phyloP scores from a whole-genome alignment of 345 rosid genomes.

The Bretschneidera sinensis region DNA sequence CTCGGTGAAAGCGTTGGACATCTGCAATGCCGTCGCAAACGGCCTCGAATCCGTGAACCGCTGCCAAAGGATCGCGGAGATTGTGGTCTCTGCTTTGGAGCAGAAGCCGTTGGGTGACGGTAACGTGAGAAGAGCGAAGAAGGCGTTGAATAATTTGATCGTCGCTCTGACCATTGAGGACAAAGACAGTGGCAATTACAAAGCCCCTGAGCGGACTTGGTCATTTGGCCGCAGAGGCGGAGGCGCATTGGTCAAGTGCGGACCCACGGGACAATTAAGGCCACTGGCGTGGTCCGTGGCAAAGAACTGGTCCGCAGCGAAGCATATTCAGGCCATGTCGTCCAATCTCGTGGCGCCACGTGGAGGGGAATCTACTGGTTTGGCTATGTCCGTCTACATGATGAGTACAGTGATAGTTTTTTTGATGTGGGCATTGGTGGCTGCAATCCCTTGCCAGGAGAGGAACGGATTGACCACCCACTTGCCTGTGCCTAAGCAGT shows the following conservation, averaged over 20 bases:
- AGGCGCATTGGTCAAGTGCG: conserved; percentile 28
- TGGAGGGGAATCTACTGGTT: conserved; percentile 59
- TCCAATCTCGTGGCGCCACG: conserved; percentile 65
- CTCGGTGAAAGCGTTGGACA: conserved; percentile 65
- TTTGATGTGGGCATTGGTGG: conserved; percentile 80
- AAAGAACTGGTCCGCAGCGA: conserved; percentile 91
- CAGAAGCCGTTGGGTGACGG: conserved; percentile 78
- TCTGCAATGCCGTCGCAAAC: conserved; percentile 70
- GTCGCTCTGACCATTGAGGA: conserved; percentile 51
- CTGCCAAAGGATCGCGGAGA: conserved; percentile 71
- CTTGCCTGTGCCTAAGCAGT: conserved; percentile 74
- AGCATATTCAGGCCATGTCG: conserved; percentile 82
- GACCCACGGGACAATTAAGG: conserved; percentile 30
- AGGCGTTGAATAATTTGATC: conserved; percentile 51
- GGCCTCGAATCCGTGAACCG: conserved; percentile 74
- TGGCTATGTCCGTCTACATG: conserved; percentile 58
- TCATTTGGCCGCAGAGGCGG: conserved; percentile 70
- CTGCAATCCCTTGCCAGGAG: conserved; percentile 94
- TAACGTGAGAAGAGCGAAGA: conserved; percentile 68
- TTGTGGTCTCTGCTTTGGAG: conserved; percentile 59
- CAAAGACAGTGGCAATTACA: conserved; percentile 36
- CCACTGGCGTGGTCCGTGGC: conserved; percentile 67
- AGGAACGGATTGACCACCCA: conserved; percentile 63
- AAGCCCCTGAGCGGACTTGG: conserved; percentile 66
- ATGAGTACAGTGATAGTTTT: conserved; percentile 66